Evolutionary conservation across 2,329 filamentous ascomycete species (phyloP).

Genomic region (Chaetomiaceae sp.): DNA sequence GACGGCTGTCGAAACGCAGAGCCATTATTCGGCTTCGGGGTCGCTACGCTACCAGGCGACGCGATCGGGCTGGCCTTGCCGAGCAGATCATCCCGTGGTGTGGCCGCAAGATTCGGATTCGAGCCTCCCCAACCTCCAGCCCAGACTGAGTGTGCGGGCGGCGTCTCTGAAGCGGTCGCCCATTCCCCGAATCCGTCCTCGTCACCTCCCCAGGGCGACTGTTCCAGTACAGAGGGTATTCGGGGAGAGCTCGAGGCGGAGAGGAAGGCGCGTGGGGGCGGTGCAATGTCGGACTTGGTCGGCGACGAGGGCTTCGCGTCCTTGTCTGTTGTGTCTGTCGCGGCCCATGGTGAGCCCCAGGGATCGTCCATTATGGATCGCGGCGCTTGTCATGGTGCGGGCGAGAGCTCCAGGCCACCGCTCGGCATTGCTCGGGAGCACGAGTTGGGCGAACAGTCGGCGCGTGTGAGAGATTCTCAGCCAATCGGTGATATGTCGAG

Average conservation of each 20-base stretch:
- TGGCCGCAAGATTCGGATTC: conserved; percentile 21
- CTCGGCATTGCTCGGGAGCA: not conserved
- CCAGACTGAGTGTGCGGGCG: conserved; percentile 25
- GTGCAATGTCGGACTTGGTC: conserved; percentile 36
- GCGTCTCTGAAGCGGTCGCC: conserved; percentile 28
- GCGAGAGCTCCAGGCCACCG: not conserved
- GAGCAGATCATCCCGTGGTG: conserved; percentile 29
- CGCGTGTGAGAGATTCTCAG: not conserved
- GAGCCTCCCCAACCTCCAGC: conserved; percentile 22
- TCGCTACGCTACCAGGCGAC: conserved; percentile 37
- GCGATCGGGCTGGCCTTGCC: conserved; percentile 37
- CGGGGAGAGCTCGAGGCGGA: conserved; percentile 31
- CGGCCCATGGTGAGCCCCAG: conserved; percentile 58
- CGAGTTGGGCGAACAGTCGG: not conserved
- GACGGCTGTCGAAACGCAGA: conserved; percentile 33
- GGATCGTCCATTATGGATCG: conserved; percentile 54
- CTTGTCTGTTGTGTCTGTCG: conserved; percentile 35
- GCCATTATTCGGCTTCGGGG: conserved; percentile 29
- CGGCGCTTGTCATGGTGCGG: conserved; percentile 25
- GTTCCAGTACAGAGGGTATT: conserved; percentile 26
- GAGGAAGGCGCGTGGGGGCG: conserved; percentile 41
- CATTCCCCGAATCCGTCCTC: conserved; percentile 39
- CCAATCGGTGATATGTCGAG: not conserved
- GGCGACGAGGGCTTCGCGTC: conserved; percentile 30
- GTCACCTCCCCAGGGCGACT: conserved; percentile 42